Base-by-base conservation (phyloP, 345 rosid species). In the Brassica juncea region DNA sequence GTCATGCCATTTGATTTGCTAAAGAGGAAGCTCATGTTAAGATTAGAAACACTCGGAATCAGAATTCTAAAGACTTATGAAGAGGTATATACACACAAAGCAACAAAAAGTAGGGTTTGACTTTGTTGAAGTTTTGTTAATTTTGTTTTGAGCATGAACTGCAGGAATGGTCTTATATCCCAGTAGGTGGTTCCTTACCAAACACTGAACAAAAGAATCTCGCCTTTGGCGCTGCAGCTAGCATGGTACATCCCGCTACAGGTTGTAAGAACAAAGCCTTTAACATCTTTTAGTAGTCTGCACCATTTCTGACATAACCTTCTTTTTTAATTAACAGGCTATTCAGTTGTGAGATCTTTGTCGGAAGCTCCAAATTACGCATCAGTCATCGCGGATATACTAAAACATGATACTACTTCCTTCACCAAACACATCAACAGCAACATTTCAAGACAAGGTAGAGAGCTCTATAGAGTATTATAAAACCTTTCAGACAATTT, bases 91-190 rank as follows among this genome's bases (percentile, higher is more conserved):
- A 14, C n/a, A n/a, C 23, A 21, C 54, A 52, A 6, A 35, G 8
- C 3, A 44, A 5, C 57, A 14, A 60, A 15, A 34, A 55, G 11
- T 21, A 19, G 14, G 27, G 4, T 59, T 60, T 54, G 14, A 70
- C 42, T 62, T 73, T 25, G 57, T 49, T 12, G 14, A 49, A 49
- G 2, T 1, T 49, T 4, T 49, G 19, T 49, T 49, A 49, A 49
- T 49, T 42, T 42, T 42, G 52, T 42, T 34, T 32, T 44, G 42
- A 66, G 64, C 44, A n/a, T 23, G 21, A 67, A 67, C 57, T 85
- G 71, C 87, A 93, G 99, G 97, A 95, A 78, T 95, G 98, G 99
- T 95, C 99, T 57, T 95, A 93, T 79, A 91, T 95, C 77, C 99
- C 99, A 2, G 96, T 95, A 68, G 99, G 99, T 35, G 99, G 99